These are phyloP conservation scores for Atkinsonella hypoxylon DNA, from an alignment of 2,329 filamentous ascomycete species.

Conservation along the genomic window DNA sequence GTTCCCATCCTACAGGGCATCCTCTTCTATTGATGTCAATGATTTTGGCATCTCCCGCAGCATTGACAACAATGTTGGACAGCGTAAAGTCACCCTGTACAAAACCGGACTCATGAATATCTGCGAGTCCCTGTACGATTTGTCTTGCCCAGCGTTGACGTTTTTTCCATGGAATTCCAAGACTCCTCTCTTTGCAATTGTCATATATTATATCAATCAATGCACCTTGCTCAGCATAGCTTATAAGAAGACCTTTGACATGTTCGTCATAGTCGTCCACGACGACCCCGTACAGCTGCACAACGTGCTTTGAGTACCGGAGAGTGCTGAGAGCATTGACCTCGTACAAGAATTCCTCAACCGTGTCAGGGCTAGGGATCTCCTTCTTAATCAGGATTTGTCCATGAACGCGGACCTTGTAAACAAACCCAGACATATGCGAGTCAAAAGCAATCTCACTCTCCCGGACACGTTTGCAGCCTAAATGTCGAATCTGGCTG, in stretches of 20 bases:
- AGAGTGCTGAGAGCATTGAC: constrained; percentile 85
- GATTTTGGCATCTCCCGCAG: constrained; percentile 76
- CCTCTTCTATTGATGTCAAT: constrained; percentile 97
- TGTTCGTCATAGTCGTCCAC: constrained; percentile 74
- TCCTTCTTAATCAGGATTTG: constrained; percentile 87
- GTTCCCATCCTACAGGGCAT: constrained; percentile 97
- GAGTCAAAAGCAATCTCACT: constrained; percentile 72
- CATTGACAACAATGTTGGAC: constrained; percentile 91
- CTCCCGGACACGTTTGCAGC: constrained; percentile 54
- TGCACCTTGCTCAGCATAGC: constrained; percentile 74
- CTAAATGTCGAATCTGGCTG: constrained; percentile 62
- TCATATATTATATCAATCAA: constrained; percentile 89
- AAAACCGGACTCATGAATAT: constrained; percentile 92
- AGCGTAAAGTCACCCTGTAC: constrained; percentile 97
- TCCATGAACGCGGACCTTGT: constrained; percentile 67
- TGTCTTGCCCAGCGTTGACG: constrained; percentile 84
- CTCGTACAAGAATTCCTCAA: constrained; percentile 96
- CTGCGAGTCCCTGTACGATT: constrained; percentile 77
- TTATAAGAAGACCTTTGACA: constrained; percentile 83
- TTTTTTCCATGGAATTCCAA: constrained; percentile 52
- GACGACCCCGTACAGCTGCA: constrained; percentile 77
- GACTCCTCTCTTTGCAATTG: constrained; percentile 43
- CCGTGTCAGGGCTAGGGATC: constrained; percentile 86
- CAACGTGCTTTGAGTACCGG: constrained; percentile 61
- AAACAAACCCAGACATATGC: constrained; percentile 94